phyloP scores from a whole-genome alignment of 805 yeast genomes.

The Candida cerambycidarum region DNA sequence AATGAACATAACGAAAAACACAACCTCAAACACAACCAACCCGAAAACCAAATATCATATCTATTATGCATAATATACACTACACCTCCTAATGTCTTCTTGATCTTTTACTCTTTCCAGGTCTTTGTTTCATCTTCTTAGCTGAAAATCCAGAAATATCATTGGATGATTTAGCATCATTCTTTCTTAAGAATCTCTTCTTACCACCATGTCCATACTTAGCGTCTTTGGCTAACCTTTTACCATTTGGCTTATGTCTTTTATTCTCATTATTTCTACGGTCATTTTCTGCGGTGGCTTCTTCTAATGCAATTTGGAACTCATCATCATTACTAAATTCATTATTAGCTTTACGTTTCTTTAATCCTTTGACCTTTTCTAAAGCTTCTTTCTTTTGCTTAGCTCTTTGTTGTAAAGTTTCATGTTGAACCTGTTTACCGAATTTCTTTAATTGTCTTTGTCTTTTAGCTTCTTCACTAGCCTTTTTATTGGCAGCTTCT shows the following conservation, averaged over 20 bases:
- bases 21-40: too few relatives aligned
- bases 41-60: background rate
- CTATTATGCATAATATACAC: constrained; percentile 7
- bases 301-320: constrained; percentile 90
- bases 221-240: constrained; percentile 68
- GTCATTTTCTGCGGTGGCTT: constrained; percentile 65
- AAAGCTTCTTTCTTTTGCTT: constrained; percentile 88
- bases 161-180: constrained; percentile 68
- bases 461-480: constrained; percentile 88
- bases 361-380: constrained; percentile 86
- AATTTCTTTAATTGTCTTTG: constrained; percentile 95
- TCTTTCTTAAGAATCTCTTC: constrained; percentile 70
- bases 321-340: constrained; percentile 69
- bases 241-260: constrained; percentile 58
- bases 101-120: constrained; percentile 43
- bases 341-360: constrained; percentile 79
- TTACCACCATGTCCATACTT: constrained; percentile 79
- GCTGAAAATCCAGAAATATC: constrained; percentile 62
- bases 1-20: too few relatives aligned
- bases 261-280: constrained; percentile 37
- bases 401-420: constrained; percentile 89
- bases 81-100: constrained; percentile 19
- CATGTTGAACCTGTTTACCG: constrained; percentile 95
- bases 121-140: constrained; percentile 53
- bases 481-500: constrained; percentile 83